Evolutionary conservation across 306 rosid genomes (phyloP).

Genomic region (Castanea mollissima): DNA sequence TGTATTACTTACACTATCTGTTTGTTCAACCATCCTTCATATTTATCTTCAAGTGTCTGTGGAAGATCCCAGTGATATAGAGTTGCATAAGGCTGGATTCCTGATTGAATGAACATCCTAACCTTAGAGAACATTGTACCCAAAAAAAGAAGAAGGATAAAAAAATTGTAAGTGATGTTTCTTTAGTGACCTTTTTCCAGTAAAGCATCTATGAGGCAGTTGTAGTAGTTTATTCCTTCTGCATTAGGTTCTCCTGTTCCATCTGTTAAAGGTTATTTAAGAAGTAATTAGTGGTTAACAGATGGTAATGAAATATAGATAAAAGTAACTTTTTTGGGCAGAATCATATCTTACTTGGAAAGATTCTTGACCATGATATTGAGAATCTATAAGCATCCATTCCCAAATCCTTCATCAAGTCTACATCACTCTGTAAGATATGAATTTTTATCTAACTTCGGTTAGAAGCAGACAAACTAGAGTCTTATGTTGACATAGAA

Average conservation of each 20-base stretch:
- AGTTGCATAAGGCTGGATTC: constrained; percentile 82
- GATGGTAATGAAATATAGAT: not conserved
- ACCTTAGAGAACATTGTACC: constrained; percentile 13
- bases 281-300: constrained; percentile 5
- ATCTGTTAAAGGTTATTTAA: constrained; percentile 37
- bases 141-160: not conserved
- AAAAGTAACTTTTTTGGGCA: constrained; percentile 3
- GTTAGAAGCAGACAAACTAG: not conserved
- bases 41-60: constrained; percentile 77
- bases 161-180: constrained; percentile 17
- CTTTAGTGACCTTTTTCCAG: constrained; percentile 63
- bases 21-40: constrained; percentile 86
- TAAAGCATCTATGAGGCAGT: constrained; percentile 74
- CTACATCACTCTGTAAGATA: constrained; percentile 63
- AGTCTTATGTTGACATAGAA: not conserved
- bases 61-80: constrained; percentile 96
- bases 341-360: constrained; percentile 68
- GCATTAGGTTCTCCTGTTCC: constrained; percentile 79
- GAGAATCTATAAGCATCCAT: constrained; percentile 94
- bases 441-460: constrained; percentile 14
- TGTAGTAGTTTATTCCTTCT: constrained; percentile 80
- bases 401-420: constrained; percentile 91
- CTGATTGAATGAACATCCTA: constrained; percentile 44
- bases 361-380: constrained; percentile 91
- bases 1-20: constrained; percentile 57